These are phyloP conservation scores for Saksenaea oblongispora DNA, from an alignment of 371 early-diverging fungal genomes.

Conservation along the genomic window DNA sequence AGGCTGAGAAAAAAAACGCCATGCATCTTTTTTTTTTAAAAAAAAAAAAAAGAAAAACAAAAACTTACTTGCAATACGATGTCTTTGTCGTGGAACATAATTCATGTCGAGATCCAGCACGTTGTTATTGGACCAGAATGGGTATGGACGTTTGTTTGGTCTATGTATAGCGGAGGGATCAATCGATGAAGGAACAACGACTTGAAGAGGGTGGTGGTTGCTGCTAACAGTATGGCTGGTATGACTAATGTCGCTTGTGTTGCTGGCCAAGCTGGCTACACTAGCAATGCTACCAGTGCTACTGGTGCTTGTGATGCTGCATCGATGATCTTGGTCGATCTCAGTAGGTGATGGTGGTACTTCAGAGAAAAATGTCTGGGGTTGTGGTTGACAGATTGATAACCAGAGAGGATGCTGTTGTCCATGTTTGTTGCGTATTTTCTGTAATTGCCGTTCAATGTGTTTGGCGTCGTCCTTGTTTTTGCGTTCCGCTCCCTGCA, in stretches of 20 bases:
- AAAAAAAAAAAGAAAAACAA: no score
- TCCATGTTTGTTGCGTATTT: slow-evolving; percentile 44
- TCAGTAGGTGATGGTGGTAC: slow-evolving; percentile 14
- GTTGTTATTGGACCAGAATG: background rate
- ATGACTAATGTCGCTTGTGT: no score
- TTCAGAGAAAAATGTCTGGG: slow-evolving; percentile 33
- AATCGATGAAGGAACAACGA: background rate
- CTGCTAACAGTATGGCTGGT: no score
- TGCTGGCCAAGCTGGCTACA: no score
- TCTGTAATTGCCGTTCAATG: slow-evolving; percentile 57
- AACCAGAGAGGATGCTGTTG: slow-evolving; percentile 45
- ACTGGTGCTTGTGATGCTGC: background rate
- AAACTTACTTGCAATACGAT: background rate
- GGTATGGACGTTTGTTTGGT: background rate
- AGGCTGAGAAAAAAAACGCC: slow-evolving; percentile 1
- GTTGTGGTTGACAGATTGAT: slow-evolving; percentile 32
- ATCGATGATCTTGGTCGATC: background rate
- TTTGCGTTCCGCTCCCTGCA: slow-evolving; percentile 62
- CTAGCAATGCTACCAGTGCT: no score
- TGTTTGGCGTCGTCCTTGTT: slow-evolving; percentile 64
- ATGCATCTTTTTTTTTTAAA: background rate
- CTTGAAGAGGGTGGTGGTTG: background rate
- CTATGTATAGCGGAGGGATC: background rate
- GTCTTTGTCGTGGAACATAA: slow-evolving; percentile 30
- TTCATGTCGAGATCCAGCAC: slow-evolving; percentile 32